phyloP scores from a whole-genome alignment of 371 early-diverging fungal genomes.

The Mortierella sp. region DNA sequence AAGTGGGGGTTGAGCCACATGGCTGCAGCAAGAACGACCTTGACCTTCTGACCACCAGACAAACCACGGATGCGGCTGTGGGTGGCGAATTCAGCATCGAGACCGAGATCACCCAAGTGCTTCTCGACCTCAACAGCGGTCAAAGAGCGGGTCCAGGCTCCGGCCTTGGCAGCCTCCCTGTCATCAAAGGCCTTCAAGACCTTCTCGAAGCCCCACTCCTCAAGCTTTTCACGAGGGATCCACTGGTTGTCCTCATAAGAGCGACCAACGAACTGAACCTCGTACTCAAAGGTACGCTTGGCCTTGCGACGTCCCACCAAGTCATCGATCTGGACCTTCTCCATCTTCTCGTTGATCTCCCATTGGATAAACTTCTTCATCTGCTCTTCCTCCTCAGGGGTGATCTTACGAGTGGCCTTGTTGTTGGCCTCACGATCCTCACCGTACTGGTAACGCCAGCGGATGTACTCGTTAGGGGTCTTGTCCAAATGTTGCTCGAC shows the following conservation, averaged over 20 bases:
- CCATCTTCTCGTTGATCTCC: slow-evolving; percentile 58
- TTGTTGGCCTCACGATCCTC: slow-evolving; percentile 72
- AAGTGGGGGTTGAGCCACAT: slow-evolving; percentile 89
- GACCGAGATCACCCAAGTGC: slow-evolving; percentile 73
- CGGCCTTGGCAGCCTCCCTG: slow-evolving; percentile 70
- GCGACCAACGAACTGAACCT: slow-evolving; percentile 67
- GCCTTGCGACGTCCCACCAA: slow-evolving; percentile 70
- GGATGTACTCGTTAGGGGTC: slow-evolving; percentile 67
- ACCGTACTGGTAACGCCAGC: slow-evolving; percentile 75
- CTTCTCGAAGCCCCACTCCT: slow-evolving; percentile 73
- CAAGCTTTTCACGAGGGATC: slow-evolving; percentile 76
- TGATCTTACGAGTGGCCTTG: slow-evolving; percentile 67
- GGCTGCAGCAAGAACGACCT: slow-evolving; percentile 86
- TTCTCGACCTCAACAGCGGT: slow-evolving; percentile 73
- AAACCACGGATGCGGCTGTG: slow-evolving; percentile 86
- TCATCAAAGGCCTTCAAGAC: slow-evolving; percentile 72
- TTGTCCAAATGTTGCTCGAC: slow-evolving; percentile 71
- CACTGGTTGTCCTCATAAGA: slow-evolving; percentile 72
- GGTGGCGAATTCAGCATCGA: slow-evolving; percentile 77
- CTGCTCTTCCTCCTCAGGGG: slow-evolving; percentile 67
- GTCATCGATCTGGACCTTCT: slow-evolving; percentile 67
- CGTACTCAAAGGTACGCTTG: slow-evolving; percentile 74
- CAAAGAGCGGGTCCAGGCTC: slow-evolving; percentile 68
- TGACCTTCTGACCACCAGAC: slow-evolving; percentile 92
- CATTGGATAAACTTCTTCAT: slow-evolving; percentile 34